Evolutionary conservation across 345 rosid genomes (phyloP).

Genomic region (Acer yangbiense): DNA sequence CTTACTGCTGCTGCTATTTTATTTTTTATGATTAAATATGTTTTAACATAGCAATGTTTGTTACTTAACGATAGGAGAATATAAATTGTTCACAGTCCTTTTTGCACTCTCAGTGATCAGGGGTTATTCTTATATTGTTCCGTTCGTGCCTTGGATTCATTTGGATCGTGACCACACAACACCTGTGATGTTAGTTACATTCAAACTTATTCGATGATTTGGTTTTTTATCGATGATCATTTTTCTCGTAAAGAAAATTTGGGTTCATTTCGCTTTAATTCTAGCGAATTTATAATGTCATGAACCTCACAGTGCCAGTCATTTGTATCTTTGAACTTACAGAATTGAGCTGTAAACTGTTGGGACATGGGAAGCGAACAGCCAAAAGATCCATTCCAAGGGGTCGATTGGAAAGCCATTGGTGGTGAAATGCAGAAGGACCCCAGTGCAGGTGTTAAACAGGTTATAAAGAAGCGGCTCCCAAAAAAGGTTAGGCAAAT

Average conservation of each 20-base stretch:
- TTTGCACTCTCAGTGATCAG: neutral
- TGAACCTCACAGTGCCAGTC: neutral
- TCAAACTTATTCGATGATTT: neutral
- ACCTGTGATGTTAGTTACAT: neutral
- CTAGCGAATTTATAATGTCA: neutral
- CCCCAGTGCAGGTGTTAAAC: constrained; percentile 51
- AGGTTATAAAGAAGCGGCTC: constrained; percentile 60
- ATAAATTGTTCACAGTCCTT: too few species aligned
- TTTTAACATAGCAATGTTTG: too few species aligned
- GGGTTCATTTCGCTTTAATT: neutral
- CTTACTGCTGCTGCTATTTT: too few species aligned
- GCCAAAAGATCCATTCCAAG: constrained; percentile 75
- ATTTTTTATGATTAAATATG: too few species aligned
- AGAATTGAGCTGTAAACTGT: constrained; percentile 12
- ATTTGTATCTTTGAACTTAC: constrained; percentile 1
- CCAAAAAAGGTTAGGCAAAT: constrained; percentile 82
- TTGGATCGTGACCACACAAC: neutral
- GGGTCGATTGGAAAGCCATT: constrained; percentile 80
- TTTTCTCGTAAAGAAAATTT: neutral
- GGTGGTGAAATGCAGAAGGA: constrained; percentile 71
- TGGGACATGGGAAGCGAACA: constrained; percentile 60
- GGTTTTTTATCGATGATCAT: neutral
- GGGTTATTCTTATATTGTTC: neutral
- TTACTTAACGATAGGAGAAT: too few species aligned
- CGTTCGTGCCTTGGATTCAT: neutral